A percentile compares a stretch with the other conserved stretches of the same genome.
These are phyloP conservation scores for Lichenothelia convexa DNA, from an alignment of 495 filamentous ascomycete species.

Conservation along the genomic window DNA sequence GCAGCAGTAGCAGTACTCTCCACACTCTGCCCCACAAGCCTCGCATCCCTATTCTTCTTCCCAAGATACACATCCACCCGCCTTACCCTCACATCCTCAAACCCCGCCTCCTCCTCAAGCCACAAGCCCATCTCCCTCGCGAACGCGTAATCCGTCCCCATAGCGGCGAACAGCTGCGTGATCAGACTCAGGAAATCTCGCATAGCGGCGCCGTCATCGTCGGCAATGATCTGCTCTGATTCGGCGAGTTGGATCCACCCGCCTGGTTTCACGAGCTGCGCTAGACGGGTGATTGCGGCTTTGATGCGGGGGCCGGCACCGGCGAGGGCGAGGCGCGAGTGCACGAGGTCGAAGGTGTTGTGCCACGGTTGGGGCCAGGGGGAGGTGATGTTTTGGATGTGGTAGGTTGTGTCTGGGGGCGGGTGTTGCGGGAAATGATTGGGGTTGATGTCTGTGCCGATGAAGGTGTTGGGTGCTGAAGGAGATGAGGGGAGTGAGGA, in stretches of 20 bases:
- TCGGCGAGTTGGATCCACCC: constrained; percentile 9
- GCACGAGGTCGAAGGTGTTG: constrained; percentile 5
- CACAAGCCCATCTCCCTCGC: neutral
- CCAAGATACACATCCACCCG: neutral
- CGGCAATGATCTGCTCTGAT: neutral
- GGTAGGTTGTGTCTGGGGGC: neutral
- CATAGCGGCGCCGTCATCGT: neutral
- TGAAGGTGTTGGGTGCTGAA: neutral
- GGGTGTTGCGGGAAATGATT: neutral
- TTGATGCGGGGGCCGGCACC: neutral
- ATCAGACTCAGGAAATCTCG: neutral
- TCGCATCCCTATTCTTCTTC: neutral
- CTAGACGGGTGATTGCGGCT: constrained; percentile 1
- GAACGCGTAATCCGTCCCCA: neutral
- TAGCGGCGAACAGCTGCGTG: neutral
- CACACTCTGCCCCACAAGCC: neutral
- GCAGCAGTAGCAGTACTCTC: neutral
- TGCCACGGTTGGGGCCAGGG: constrained; percentile 5
- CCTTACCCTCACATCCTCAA: neutral
- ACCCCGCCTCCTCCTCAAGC: neutral
- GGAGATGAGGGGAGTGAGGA: neutral
- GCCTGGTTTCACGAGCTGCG: constrained; percentile 4
- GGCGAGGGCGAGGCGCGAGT: constrained; percentile 4
- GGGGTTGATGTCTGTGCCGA: constrained; percentile 1
- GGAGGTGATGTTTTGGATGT: constrained; percentile 4